Conservation (phyloP, 768 basidiomycete species). For the Lentinula guzmanii region DNA sequence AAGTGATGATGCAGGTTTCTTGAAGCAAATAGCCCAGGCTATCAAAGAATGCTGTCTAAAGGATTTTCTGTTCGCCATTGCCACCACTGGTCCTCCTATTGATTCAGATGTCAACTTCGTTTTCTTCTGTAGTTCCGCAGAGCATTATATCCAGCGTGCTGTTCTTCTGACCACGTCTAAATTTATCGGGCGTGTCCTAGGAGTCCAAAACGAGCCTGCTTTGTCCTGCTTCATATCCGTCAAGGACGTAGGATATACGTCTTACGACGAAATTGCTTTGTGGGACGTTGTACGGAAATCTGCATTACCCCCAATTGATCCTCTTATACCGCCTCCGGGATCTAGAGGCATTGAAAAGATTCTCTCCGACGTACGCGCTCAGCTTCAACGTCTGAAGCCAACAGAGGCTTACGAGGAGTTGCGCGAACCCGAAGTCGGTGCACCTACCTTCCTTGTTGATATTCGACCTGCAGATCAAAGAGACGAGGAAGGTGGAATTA, state of each 20-base stretch:
- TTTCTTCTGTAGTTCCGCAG: slow-evolving; percentile 50
- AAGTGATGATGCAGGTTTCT: slow-evolving; percentile 48
- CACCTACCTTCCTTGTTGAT: slow-evolving; percentile 72
- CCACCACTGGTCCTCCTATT: slow-evolving; percentile 35
- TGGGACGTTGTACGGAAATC: slow-evolving; percentile 69
- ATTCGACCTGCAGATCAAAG: slow-evolving; percentile 66
- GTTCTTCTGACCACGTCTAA: slow-evolving; percentile 60
- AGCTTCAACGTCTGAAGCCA: slow-evolving; percentile 59
- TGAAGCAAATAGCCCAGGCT: slow-evolving; percentile 45
- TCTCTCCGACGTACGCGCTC: slow-evolving; percentile 51
- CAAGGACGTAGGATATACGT: slow-evolving; percentile 13
- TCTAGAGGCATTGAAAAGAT: slow-evolving; percentile 55
- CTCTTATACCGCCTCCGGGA: slow-evolving; percentile 56
- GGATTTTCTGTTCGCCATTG: slow-evolving; percentile 50
- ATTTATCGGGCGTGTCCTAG: slow-evolving; percentile 56
- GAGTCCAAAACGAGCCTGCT: slow-evolving; percentile 23
- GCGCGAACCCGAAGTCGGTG: slow-evolving; percentile 40
- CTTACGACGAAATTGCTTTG: slow-evolving; percentile 61
- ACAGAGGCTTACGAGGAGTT: slow-evolving; percentile 57
- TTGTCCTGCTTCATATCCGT: slow-evolving; percentile 17
- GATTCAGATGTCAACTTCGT: slow-evolving; percentile 35
- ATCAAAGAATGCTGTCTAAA: slow-evolving; percentile 34
- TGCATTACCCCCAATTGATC: slow-evolving; percentile 52
- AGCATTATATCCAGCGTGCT: slow-evolving; percentile 58
- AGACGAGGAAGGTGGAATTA: slow-evolving; percentile 49